These are phyloP conservation scores for Ascochyta viciae-villosae DNA, from an alignment of 2,329 filamentous ascomycete species.

Conservation along the genomic window DNA sequence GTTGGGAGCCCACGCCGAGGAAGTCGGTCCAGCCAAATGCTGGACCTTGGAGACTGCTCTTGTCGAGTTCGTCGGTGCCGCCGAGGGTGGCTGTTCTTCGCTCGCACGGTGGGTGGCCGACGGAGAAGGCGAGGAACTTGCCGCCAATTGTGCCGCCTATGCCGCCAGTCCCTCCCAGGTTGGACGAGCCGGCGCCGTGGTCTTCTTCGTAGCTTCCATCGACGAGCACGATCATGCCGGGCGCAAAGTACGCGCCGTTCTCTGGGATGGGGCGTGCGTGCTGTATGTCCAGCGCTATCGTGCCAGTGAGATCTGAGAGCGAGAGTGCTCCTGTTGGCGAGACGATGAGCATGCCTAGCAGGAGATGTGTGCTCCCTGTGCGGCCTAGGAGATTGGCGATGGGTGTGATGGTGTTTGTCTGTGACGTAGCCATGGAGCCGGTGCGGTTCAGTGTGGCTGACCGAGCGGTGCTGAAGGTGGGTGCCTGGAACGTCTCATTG, in stretches of 20 bases:
- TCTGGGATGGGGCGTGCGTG: constrained; percentile 83
- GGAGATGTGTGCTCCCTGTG: constrained; percentile 82
- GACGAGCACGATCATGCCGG: constrained; percentile 94
- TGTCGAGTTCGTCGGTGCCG: constrained; percentile 59
- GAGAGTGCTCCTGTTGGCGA: constrained; percentile 83
- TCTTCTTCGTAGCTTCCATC: constrained; percentile 98
- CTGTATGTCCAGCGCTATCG: constrained; percentile 81
- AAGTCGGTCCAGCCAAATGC: constrained; percentile 97
- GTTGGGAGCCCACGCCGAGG: constrained; percentile 86
- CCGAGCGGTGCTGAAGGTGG: constrained; percentile 69
- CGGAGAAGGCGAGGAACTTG: constrained; percentile 86
- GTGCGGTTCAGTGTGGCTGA: constrained; percentile 63
- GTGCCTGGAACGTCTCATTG: constrained; percentile 91
- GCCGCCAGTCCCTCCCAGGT: constrained; percentile 76
- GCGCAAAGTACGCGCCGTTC: constrained; percentile 88
- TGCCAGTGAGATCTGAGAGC: constrained; percentile 86
- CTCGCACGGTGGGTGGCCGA: constrained; percentile 91
- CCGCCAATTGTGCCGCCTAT: constrained; percentile 93
- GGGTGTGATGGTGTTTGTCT: constrained; percentile 84
- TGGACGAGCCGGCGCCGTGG: constrained; percentile 68
- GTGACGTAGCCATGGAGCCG: constrained; percentile 59
- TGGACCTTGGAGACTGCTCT: constrained; percentile 47
- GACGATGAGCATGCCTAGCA: constrained; percentile 82
- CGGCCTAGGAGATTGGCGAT: constrained; percentile 79
- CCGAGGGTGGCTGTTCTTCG: constrained; percentile 81